Evolutionary conservation across 2,329 filamentous ascomycete genomes (phyloP).

Genomic region (Penicillium sp.): DNA sequence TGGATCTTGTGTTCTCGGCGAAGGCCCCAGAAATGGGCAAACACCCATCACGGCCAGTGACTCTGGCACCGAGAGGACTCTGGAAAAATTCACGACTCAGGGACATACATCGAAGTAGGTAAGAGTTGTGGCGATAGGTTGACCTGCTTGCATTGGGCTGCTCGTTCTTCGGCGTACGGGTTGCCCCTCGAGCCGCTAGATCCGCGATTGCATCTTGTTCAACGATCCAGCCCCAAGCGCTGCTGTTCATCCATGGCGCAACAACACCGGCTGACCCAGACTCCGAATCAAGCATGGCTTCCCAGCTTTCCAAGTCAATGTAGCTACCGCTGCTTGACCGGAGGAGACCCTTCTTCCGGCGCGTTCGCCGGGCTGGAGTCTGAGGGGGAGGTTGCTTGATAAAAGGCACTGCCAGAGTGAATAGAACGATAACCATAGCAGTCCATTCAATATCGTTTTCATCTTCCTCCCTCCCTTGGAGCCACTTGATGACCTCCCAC

Average conservation of each 20-base stretch:
- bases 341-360: slow-evolving; percentile 46
- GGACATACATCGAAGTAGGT: slow-evolving; percentile 52
- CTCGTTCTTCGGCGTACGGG: slow-evolving; percentile 24
- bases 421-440: slow-evolving; percentile 63
- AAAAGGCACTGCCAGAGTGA: slow-evolving; percentile 65
- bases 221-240: slow-evolving; percentile 71
- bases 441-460: slow-evolving; percentile 67
- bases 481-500: slow-evolving; percentile 74
- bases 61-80: slow-evolving; percentile 59
- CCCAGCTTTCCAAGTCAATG: slow-evolving; percentile 50
- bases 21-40: slow-evolving; percentile 63
- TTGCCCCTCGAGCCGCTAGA: slow-evolving; percentile 15
- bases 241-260: slow-evolving; percentile 56
- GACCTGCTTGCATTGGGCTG: slow-evolving; percentile 26
- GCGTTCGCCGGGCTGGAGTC: slow-evolving; percentile 37
- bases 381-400: slow-evolving; percentile 43
- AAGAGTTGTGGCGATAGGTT: slow-evolving; percentile 42
- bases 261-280: slow-evolving; percentile 42
- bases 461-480: slow-evolving; percentile 52
- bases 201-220: slow-evolving; percentile 53
- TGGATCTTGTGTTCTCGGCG: slow-evolving; percentile 59
- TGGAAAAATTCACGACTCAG: slow-evolving; percentile 67
- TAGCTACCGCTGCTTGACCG: slow-evolving; percentile 54
- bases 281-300: slow-evolving; percentile 51
- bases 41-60: slow-evolving; percentile 60